A percentile compares a stretch with the other conserved stretches of the same genome.
phyloP scores from a whole-genome alignment of 805 yeast species.

The Zygosaccharomyces pseudorouxii region DNA sequence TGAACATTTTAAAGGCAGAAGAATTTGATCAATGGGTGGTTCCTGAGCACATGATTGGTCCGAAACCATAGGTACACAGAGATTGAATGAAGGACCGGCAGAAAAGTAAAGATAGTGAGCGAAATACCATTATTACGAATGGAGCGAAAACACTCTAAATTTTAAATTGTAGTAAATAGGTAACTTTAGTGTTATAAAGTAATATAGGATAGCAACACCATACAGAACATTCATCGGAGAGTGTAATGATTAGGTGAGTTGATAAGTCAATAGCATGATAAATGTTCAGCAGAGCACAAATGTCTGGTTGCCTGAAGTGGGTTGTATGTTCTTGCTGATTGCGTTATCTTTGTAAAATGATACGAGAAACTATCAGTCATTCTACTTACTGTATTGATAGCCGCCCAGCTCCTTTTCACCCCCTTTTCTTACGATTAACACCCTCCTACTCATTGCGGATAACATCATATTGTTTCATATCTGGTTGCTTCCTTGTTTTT shows the following conservation, averaged over 20 bases:
- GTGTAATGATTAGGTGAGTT: too few relatives aligned
- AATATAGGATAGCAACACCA: not conserved
- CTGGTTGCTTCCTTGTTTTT: not conserved
- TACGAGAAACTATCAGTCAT: not conserved
- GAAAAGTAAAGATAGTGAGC: not conserved
- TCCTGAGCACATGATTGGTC: conserved; percentile 98
- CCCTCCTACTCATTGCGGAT: too few relatives aligned
- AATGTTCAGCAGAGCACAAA: too few relatives aligned
- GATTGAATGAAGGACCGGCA: not conserved
- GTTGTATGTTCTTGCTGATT: too few relatives aligned
- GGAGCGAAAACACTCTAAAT: not conserved
- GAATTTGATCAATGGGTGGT: conserved; percentile 96
- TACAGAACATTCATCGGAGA: not conserved
- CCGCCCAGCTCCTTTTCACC: not conserved
- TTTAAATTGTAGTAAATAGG: not conserved
- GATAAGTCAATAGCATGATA: too few relatives aligned
- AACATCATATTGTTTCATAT: not conserved
- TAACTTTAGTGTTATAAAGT: not conserved
- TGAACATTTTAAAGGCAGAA: conserved; percentile 73
- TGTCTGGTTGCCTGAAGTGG: too few relatives aligned
- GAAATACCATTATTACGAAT: not conserved
- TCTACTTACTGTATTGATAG: not conserved
- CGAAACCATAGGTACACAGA: conserved; percentile 41
- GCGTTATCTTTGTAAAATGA: not conserved
- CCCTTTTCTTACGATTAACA: not conserved